Percentiles rank a stretch among this genome's conserved stretches.
Conservation (phyloP, 2,329 filamentous ascomycete genomes). For the Rutstroemia sydowiana region DNA sequence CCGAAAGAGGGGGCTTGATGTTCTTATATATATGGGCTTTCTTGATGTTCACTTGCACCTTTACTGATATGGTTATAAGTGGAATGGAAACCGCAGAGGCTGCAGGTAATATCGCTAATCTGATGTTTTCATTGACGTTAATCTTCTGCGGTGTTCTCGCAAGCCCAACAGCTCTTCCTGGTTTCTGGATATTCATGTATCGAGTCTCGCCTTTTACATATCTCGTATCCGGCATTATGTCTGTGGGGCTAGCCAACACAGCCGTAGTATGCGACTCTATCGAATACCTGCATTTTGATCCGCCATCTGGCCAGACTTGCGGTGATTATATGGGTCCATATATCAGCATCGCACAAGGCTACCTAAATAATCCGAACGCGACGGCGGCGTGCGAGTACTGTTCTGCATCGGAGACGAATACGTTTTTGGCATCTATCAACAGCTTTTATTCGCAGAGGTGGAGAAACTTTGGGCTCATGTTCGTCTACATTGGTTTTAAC, state of each 20-base stretch:
- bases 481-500: conserved; percentile 41
- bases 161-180: conserved; percentile 51
- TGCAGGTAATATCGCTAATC: conserved; percentile 68
- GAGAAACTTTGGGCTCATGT: conserved; percentile 59
- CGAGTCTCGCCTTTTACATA: conserved; percentile 78
- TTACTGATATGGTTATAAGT: conserved; percentile 71
- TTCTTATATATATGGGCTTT: conserved; percentile 71
- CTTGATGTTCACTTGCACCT: conserved; percentile 74
- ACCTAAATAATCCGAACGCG: conserved; percentile 41
- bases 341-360: conserved; percentile 43
- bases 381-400: conserved; percentile 50
- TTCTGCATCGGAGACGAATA: conserved; percentile 43
- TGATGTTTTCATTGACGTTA: conserved; percentile 66
- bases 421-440: conserved; percentile 40
- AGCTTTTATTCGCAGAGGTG: conserved; percentile 53
- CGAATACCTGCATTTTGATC: conserved; percentile 62
- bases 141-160: conserved; percentile 75
- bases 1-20: conserved; percentile 68
- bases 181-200: conserved; percentile 85
- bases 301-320: conserved; percentile 53
- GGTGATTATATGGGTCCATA: conserved; percentile 48
- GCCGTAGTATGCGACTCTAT: conserved; percentile 58
- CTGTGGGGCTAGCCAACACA: conserved; percentile 62
- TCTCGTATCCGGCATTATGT: conserved; percentile 64
- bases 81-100: conserved; percentile 69